Percentiles rank a stretch among this genome's conserved stretches.
Evolutionary conservation across 1,284 basidiomycete genomes (phyloP).

Genomic region (Paramarasmius palmivorus): DNA sequence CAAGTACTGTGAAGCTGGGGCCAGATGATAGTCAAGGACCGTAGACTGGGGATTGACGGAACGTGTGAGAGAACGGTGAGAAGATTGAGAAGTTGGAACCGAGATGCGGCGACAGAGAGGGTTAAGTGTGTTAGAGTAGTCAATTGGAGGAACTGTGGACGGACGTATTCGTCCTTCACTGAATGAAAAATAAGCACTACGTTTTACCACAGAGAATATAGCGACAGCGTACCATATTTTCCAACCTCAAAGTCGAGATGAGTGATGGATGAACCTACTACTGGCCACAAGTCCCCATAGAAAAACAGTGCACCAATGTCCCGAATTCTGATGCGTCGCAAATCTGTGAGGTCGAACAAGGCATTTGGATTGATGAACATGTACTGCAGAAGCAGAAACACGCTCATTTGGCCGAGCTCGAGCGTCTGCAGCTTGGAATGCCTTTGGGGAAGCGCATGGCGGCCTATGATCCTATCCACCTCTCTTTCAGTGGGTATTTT

Average conservation of each 20-base stretch:
- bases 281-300: neutral
- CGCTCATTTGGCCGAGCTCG: conserved; percentile 4
- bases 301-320: conserved; percentile 3
- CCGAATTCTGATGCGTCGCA: conserved; percentile 1
- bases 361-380: neutral
- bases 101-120: neutral
- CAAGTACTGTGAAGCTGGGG: neutral
- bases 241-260: conserved; percentile 1
- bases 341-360: neutral
- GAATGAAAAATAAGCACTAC: neutral
- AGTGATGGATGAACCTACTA: neutral
- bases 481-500: neutral
- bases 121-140: neutral
- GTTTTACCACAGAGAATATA: neutral
- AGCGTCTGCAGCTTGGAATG: neutral
- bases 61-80: conserved; percentile 1
- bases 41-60: neutral
- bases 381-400: neutral
- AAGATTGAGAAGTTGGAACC: neutral
- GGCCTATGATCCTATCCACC: neutral
- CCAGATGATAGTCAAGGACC: neutral
- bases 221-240: neutral
- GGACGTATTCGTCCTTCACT: conserved; percentile 1
- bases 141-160: neutral
- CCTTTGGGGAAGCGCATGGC: neutral